A percentile compares a stretch with the other conserved stretches of the same genome.
phyloP scores from a whole-genome alignment of 1,284 basidiomycete genomes.

The Cerioporus squamosus region DNA sequence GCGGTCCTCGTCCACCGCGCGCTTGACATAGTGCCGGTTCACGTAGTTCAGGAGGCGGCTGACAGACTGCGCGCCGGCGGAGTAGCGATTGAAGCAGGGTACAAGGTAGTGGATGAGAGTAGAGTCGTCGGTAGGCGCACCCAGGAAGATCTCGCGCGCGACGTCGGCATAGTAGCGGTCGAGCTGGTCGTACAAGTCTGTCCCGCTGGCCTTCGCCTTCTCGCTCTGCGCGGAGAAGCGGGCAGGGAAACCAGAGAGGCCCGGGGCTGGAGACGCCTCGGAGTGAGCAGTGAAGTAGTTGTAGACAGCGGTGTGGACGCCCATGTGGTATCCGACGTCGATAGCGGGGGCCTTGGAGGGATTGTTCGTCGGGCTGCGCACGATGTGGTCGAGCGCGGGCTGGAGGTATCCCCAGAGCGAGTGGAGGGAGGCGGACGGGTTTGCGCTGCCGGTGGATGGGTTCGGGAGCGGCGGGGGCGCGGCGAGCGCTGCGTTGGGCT shows the following conservation, averaged over 20 bases:
- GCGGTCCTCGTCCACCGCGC: slow-evolving; percentile 74
- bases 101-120: slow-evolving; percentile 70
- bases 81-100: slow-evolving; percentile 70
- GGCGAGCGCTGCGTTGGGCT: slow-evolving; percentile 7
- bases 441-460: slow-evolving; percentile 62
- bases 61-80: slow-evolving; percentile 64
- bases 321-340: slow-evolving; percentile 72
- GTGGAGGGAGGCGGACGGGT: slow-evolving; percentile 70
- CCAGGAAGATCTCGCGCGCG: slow-evolving; percentile 63
- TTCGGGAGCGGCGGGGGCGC: slow-evolving; percentile 33
- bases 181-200: slow-evolving; percentile 72
- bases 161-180: slow-evolving; percentile 67
- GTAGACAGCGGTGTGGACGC: slow-evolving; percentile 78
- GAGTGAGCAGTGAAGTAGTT: slow-evolving; percentile 76
- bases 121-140: slow-evolving; percentile 66
- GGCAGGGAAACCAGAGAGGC: slow-evolving; percentile 27
- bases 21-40: slow-evolving; percentile 78
- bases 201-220: slow-evolving; percentile 47
- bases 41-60: slow-evolving; percentile 77
- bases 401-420: slow-evolving; percentile 74
- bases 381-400: slow-evolving; percentile 75
- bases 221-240: slow-evolving; percentile 22
- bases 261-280: slow-evolving; percentile 42
- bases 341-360: slow-evolving; percentile 65
- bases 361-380: slow-evolving; percentile 66